Evolutionary conservation across 345 rosid species (phyloP), one percentile per base, ranked within the genome.

Genomic region (Geranium brycei): DNA sequence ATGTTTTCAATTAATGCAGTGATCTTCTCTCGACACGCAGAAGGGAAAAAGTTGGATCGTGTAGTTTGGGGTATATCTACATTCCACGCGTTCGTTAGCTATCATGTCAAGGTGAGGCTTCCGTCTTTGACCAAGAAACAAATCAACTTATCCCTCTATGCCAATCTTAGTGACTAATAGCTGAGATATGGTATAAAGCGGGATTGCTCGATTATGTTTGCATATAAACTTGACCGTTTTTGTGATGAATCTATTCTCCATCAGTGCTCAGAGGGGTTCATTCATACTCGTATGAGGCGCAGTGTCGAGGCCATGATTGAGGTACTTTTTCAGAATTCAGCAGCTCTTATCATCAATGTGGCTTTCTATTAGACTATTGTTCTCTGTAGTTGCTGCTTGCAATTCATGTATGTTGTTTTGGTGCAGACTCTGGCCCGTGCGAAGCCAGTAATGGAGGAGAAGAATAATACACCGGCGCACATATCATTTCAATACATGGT

Each of bases 281-380:
- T 95, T 95, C 99, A 95, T 69, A 91, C 91, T 10, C 78, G 97
- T 58, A 95, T 95, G 97, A 81, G 95, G 64, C 81, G 95, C 18
- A 92, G 90, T 8, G 97, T 95, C 28, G 96, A 95, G 75, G 80
- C 95, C 57, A 68, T 95, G 67, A 88, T 95, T 74, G 84, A 87
- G 93, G 99, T 95, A 69, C 17, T 23, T 56, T 18, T 55, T 63
- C 15, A 47, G 12, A 47, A 13, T 47, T 47, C 13, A 47, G 14
- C 53, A 0, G 11, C 14, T 47, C 14, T 8, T 47, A 7, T 47
- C 53, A 6, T 47, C 11, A 11, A 8, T 47, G 14, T 13, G 53
- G 28, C 28, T 23, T 0, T 23, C 1, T 23, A 23, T 23, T 23
- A 1, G 28, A 23, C 28, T 23, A 1, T 23, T 23, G 28, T 23